These are phyloP conservation scores for Daedalea quercina DNA, from an alignment of 768 basidiomycete genomes.

Conservation along the genomic window DNA sequence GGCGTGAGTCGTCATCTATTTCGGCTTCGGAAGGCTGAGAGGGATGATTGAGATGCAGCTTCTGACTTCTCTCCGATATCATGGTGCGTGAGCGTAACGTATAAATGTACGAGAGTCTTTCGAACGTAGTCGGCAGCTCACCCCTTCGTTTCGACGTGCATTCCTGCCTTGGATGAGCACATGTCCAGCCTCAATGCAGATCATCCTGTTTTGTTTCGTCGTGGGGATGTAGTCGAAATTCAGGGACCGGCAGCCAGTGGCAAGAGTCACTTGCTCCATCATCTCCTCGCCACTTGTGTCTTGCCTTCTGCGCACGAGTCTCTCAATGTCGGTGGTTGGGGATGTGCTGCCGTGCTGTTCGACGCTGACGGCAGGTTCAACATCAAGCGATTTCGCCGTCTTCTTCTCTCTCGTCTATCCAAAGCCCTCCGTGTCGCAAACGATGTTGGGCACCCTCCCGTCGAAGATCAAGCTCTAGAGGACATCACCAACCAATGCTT, in stretches of 20 bases:
- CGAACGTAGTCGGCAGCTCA: conserved; percentile 15
- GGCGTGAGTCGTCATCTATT: conserved; percentile 5
- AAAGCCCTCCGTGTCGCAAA: conserved; percentile 15
- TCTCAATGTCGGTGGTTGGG: conserved; percentile 47
- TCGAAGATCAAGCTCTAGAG: conserved; percentile 10
- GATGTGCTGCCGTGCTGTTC: conserved; percentile 57
- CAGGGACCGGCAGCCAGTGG: conserved; percentile 71
- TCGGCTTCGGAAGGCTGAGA: background rate
- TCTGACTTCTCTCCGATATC: conserved; percentile 32
- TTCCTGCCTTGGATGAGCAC: conserved; percentile 27
- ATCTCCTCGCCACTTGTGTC: conserved; percentile 53
- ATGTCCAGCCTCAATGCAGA: conserved; percentile 8
- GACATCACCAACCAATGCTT: conserved; percentile 35
- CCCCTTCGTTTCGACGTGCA: conserved; percentile 23
- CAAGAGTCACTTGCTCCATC: conserved; percentile 74
- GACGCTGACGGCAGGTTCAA: conserved; percentile 69
- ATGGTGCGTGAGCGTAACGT: conserved; percentile 24
- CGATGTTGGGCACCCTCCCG: background rate
- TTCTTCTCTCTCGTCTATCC: conserved; percentile 44
- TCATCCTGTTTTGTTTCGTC: conserved; percentile 27
- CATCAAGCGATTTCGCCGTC: conserved; percentile 41
- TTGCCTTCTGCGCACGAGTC: conserved; percentile 34
- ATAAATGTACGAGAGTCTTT: background rate
- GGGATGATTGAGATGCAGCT: conserved; percentile 25
- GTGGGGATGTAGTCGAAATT: conserved; percentile 68